Conservation (phyloP, 2,329 filamentous ascomycete species). For the Paramyrothecium roridum region DNA sequence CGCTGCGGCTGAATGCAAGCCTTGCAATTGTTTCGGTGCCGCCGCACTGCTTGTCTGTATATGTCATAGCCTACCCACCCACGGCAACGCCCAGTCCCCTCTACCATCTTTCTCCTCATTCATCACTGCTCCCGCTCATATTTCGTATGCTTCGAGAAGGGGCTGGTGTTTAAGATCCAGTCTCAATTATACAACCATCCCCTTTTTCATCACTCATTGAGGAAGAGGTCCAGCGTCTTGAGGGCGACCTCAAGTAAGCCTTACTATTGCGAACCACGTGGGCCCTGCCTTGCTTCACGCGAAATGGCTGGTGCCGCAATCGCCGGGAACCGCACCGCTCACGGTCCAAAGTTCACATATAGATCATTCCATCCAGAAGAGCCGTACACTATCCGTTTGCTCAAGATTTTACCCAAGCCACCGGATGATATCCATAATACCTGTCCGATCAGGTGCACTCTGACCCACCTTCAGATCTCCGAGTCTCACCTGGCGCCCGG, state of each 20-base stretch:
- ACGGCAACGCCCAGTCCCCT: background rate
- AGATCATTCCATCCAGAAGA: background rate
- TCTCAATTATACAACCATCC: background rate
- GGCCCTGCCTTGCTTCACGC: background rate
- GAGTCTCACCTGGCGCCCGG: background rate
- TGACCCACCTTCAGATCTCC: background rate
- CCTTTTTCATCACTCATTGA: background rate
- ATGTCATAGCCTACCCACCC: background rate
- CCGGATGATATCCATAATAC: background rate
- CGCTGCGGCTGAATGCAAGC: background rate
- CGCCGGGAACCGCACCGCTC: background rate
- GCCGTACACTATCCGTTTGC: background rate
- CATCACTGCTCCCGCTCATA: background rate
- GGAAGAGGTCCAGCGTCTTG: background rate
- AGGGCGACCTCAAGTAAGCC: background rate
- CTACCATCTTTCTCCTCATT: background rate
- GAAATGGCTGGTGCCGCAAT: background rate
- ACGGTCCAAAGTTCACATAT: background rate
- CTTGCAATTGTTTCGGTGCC: background rate
- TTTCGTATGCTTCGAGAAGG: background rate
- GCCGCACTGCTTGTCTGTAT: background rate
- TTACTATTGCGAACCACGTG: background rate
- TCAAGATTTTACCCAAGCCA: background rate
- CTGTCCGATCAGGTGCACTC: background rate
- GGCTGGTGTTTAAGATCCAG: background rate